Conservation (phyloP, 2,329 filamentous ascomycete species). For the Chaetomiaceae sp. region DNA sequence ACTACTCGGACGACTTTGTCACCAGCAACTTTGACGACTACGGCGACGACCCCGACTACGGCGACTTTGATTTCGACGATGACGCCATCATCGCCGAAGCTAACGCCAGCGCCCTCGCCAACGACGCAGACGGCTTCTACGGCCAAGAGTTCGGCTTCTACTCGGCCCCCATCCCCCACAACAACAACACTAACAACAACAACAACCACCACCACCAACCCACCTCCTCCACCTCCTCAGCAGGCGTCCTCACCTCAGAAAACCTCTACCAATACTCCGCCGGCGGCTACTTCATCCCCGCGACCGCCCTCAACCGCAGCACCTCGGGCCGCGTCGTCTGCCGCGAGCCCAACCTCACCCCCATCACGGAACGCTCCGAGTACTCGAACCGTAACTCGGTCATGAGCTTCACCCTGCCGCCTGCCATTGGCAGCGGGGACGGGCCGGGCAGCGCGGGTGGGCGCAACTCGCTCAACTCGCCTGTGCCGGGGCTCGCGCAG, state of each 20-base stretch:
- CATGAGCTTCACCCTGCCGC: constrained; percentile 63
- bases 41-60: constrained; percentile 39
- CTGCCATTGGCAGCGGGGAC: constrained; percentile 35
- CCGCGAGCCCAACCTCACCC: constrained; percentile 86
- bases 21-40: constrained; percentile 48
- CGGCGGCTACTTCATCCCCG: constrained; percentile 84
- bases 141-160: constrained; percentile 97
- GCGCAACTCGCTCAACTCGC: constrained; percentile 37
- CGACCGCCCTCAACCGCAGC: constrained; percentile 58
- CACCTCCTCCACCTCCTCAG: not conserved
- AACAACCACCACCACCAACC: constrained; percentile 17
- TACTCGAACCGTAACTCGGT: constrained; percentile 93
- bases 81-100: constrained; percentile 91
- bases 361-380: constrained; percentile 92
- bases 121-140: constrained; percentile 90
- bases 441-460: constrained; percentile 29
- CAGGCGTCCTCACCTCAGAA: constrained; percentile 30
- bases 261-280: constrained; percentile 59
- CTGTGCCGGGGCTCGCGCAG: constrained; percentile 70
- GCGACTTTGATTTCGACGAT: constrained; percentile 69
- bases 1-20: constrained; percentile 57
- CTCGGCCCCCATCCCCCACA: constrained; percentile 50
- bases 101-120: constrained; percentile 87
- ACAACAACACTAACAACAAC: constrained; percentile 40
- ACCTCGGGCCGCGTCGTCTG: constrained; percentile 70